A percentile compares a stretch with the other conserved stretches of the same genome.
These are phyloP conservation scores for Hanseniaspora singularis DNA, from an alignment of 805 yeast genomes.

Conservation along the genomic window DNA sequence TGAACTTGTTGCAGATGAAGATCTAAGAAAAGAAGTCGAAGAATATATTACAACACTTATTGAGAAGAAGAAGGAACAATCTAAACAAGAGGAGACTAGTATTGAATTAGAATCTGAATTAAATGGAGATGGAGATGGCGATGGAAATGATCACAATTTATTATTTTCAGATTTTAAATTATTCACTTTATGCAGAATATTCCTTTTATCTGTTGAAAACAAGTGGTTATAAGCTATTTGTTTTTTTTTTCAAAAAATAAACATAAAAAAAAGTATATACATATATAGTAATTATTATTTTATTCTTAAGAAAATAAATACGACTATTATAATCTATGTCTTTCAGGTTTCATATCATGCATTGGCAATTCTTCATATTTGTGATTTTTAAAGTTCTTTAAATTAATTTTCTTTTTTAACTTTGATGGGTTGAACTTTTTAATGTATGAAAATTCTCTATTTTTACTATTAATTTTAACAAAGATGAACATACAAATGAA, in stretches of 20 bases:
- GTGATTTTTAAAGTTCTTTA: constrained; percentile 29
- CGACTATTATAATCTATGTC: constrained; percentile 6
- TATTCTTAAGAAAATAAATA: neutral
- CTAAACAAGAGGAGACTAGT: constrained; percentile 15
- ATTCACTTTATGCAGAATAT: constrained; percentile 29
- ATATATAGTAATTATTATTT: neutral
- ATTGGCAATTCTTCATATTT: constrained; percentile 34
- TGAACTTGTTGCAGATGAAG: constrained; percentile 13
- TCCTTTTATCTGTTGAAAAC: constrained; percentile 30
- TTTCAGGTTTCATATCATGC: constrained; percentile 21
- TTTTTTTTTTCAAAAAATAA: neutral
- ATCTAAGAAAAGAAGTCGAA: constrained; percentile 17
- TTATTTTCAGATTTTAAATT: constrained; percentile 26
- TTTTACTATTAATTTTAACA: constrained; percentile 42
- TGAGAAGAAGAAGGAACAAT: constrained; percentile 18
- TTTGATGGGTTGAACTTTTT: constrained; percentile 29
- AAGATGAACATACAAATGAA: constrained; percentile 55
- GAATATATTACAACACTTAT: constrained; percentile 27
- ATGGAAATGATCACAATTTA: constrained; percentile 3
- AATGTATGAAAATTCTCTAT: constrained; percentile 41
- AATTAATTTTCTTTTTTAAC: constrained; percentile 31
- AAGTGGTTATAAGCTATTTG: constrained; percentile 25
- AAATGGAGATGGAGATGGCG: constrained; percentile 15
- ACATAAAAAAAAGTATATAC: neutral
- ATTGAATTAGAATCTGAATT: neutral